These are phyloP conservation scores for Irpex sp. DNA, from an alignment of 1,284 basidiomycete species.

Conservation along the genomic window DNA sequence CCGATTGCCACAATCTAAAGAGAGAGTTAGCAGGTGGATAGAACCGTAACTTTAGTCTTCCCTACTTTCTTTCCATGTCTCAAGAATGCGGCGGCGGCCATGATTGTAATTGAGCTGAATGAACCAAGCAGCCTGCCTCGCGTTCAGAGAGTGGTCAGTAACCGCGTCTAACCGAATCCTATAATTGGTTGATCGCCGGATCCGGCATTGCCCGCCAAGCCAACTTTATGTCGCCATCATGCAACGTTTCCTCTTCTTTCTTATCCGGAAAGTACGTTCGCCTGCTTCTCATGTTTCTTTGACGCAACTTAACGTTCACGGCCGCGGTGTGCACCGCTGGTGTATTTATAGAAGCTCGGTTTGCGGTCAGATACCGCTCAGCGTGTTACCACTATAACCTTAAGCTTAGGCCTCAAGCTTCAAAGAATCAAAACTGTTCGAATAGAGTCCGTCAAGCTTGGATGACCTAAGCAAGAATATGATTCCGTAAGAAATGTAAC, in stretches of 20 bases:
- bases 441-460: too few species aligned
- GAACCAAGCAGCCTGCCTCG: background rate
- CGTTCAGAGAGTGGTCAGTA: background rate
- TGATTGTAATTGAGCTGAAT: slow-evolving; percentile 3
- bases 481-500: too few species aligned
- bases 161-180: background rate
- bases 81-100: slow-evolving; percentile 42
- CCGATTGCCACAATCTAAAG: slow-evolving; percentile 86
- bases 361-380: too few species aligned
- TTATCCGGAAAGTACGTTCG: too few species aligned
- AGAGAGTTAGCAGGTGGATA: background rate
- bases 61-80: slow-evolving; percentile 45
- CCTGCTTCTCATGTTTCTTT: too few species aligned
- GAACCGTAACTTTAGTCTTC: background rate
- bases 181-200: background rate
- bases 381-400: too few species aligned
- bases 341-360: too few species aligned
- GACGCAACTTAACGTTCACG: too few species aligned
- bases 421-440: too few species aligned
- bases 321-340: too few species aligned
- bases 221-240: background rate
- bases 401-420: too few species aligned
- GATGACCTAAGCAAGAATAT: too few species aligned
- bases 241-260: background rate
- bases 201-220: background rate